Conservation (phyloP, 2,329 filamentous ascomycete genomes). For the Rosellinia necatrix region DNA sequence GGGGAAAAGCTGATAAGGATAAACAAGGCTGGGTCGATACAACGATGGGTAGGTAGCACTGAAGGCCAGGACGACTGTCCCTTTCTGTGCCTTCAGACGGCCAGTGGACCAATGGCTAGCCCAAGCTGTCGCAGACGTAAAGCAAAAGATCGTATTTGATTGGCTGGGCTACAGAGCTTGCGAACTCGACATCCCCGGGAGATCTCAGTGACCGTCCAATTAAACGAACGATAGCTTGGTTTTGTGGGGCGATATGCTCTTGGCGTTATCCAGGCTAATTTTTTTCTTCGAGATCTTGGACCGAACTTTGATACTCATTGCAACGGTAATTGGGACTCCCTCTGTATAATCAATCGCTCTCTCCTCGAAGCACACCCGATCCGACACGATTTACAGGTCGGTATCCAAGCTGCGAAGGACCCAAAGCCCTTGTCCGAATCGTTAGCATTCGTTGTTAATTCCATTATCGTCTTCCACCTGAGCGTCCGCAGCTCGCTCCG, state of each 20-base stretch:
- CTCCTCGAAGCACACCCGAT: background rate
- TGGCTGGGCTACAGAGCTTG: conserved; percentile 1
- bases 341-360: background rate
- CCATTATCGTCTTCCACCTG: background rate
- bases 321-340: background rate
- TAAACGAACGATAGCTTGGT: background rate
- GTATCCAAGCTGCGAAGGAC: background rate
- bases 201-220: conserved; percentile 5
- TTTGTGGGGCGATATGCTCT: conserved; percentile 10
- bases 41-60: background rate
- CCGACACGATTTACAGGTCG: background rate
- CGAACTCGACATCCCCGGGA: background rate
- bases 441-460: background rate
- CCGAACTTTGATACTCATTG: conserved; percentile 12
- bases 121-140: background rate
- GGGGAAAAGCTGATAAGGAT: background rate
- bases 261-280: conserved; percentile 29
- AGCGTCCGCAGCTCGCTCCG: background rate
- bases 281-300: conserved; percentile 29
- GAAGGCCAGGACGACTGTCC: too few species aligned
- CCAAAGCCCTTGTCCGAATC: background rate
- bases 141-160: conserved; percentile 17
- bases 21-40: conserved; percentile 1
- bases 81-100: too few species aligned
- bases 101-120: too few species aligned